These are phyloP conservation scores for Nicotiana sylvestris DNA, from an alignment of 257 asterid genomes.

Conservation along the genomic window DNA sequence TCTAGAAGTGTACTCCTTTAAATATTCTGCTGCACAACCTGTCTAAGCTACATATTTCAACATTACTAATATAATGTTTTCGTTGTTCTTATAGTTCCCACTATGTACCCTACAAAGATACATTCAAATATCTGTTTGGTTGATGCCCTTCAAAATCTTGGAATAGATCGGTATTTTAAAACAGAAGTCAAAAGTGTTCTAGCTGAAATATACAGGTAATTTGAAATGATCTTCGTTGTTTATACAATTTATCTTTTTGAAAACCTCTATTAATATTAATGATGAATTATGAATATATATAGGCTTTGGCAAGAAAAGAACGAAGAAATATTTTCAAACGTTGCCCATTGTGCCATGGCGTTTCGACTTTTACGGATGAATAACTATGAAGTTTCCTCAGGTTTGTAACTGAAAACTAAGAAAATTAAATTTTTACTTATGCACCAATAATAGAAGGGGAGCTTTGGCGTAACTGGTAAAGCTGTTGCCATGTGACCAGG, in stretches of 20 bases:
- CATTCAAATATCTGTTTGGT: constrained; percentile 17
- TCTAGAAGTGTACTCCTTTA: too few relatives aligned
- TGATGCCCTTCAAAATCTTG: constrained; percentile 30
- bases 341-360: constrained; percentile 28
- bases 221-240: neutral
- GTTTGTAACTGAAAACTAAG: neutral
- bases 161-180: constrained; percentile 21
- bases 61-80: neutral
- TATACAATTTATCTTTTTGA: neutral
- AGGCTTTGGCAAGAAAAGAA: constrained; percentile 30
- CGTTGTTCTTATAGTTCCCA: constrained; percentile 20
- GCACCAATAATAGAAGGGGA: too few relatives aligned
- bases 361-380: constrained; percentile 35
- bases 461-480: too few relatives aligned
- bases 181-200: constrained; percentile 15
- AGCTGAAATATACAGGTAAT: constrained; percentile 25
- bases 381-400: constrained; percentile 31
- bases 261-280: neutral
- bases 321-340: constrained; percentile 17
- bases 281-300: neutral
- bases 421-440: neutral
- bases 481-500: too few relatives aligned
- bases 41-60: too few relatives aligned
- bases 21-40: too few relatives aligned
- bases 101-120: constrained; percentile 17